Base-by-base conservation (phyloP, 257 asterid genomes). In the Fraxinus quadrangulata region DNA sequence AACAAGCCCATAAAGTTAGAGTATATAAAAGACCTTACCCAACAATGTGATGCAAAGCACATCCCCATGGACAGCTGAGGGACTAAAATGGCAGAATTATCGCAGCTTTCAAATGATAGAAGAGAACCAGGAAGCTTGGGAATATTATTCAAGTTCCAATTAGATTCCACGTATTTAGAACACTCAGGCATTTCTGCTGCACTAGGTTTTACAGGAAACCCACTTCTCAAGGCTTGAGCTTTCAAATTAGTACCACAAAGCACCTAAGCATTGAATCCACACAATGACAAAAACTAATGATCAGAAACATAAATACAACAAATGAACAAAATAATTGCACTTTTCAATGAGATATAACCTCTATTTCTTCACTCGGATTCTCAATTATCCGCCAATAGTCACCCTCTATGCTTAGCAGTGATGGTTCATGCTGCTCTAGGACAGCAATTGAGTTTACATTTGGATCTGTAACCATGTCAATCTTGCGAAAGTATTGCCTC, bases 321-420 rank as follows among this genome's bases (percentile, higher is more conserved):
- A 23, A 23, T 76, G 67, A 54, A 24, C 65, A 67, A 37, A 79
- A 84, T 49, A 73, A 66, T 77, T 73, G 63, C 77, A 65, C 59
- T 75, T 24, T 75, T 71, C 37, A 23, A 17, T 5, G 30, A 21
- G 30, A 47, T 71, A 72, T 81, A 5, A 90, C 99, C 99, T 93
- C 97, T 75, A 91, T 84, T 88, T 90, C 90, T 83, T 88, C 96
- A 77, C 75, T 85, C 65, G 97, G 92, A 66, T 86, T 90, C 78
- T 89, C 91, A 78, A 95, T 74, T 51, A 90, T 83, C 74, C 97
- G 88, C 99, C 99, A 95, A 84, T 93, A 95, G 79, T 95, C 97
- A 37, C 92, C 92, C 88, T 95, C 99, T 47, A 95, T 77, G 81
- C 85, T 81, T 26, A 80, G 82, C 76, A 87, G 66, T 37, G 84